Conservation (phyloP, 768 basidiomycete species). For the Boletus huronensis region DNA sequence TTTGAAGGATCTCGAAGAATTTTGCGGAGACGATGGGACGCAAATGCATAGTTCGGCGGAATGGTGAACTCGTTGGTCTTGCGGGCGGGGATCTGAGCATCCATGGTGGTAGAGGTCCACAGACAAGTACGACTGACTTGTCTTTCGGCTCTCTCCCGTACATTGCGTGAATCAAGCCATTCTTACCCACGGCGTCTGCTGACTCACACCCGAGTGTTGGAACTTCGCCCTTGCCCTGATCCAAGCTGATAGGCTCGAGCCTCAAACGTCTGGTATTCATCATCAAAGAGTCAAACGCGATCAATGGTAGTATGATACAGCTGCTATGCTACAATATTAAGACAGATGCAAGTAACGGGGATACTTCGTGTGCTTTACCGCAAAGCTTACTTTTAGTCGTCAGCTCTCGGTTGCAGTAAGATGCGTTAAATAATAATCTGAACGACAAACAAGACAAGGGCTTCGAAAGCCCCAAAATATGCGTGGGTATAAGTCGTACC, state of each 20-base stretch:
- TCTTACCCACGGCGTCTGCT: conserved; percentile 20
- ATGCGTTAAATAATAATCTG: conserved; percentile 1
- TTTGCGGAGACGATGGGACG: conserved; percentile 57
- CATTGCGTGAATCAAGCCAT: conserved; percentile 10
- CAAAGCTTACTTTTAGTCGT: conserved; percentile 9
- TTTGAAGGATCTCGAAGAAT: conserved; percentile 60
- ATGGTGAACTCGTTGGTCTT: conserved; percentile 45
- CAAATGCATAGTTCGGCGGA: conserved; percentile 66
- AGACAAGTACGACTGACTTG: not conserved
- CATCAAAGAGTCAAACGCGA: not conserved
- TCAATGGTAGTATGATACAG: conserved; percentile 19
- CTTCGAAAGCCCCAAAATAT: not conserved
- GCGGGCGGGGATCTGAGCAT: conserved; percentile 19
- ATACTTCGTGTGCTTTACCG: not conserved
- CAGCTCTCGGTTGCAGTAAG: conserved; percentile 1
- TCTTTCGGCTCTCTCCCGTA: not conserved
- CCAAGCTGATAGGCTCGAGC: too few species aligned
- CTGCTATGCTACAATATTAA: conserved; percentile 24
- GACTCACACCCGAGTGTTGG: not conserved
- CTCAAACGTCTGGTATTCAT: not conserved
- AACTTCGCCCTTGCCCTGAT: too few species aligned
- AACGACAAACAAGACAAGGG: not conserved
- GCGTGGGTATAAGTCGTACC: conserved; percentile 17
- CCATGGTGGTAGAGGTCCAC: conserved; percentile 24
- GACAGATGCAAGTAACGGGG: conserved; percentile 9